Conservation (phyloP, 306 rosid genomes). For the Begonia peltatifolia region DNA sequence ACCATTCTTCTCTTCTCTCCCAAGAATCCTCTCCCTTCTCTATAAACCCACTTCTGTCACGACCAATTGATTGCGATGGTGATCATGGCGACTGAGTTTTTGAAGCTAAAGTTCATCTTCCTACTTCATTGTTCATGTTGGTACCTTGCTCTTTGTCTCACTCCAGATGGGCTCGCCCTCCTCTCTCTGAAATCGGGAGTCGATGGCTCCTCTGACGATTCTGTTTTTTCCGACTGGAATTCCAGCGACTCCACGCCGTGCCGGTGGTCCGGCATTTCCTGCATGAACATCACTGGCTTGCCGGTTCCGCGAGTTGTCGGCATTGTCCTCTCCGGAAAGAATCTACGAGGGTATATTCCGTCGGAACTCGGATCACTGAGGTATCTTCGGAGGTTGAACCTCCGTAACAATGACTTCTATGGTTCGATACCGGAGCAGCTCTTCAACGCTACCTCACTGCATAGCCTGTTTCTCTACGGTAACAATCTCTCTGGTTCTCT, state of each 20-base stretch:
- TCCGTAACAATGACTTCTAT: conserved; percentile 54
- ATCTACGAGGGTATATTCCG: conserved; percentile 77
- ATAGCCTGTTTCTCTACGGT: conserved; percentile 62
- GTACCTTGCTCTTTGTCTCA: conserved; percentile 23
- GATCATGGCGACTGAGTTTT: background rate
- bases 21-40: too few species aligned
- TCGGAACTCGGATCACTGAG: conserved; percentile 73
- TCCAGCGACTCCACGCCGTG: conserved; percentile 59
- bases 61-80: conserved; percentile 2
- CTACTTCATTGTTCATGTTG: background rate
- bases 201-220: conserved; percentile 22
- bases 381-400: conserved; percentile 77
- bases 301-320: conserved; percentile 74
- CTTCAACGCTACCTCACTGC: conserved; percentile 83
- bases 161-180: conserved; percentile 83
- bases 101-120: conserved; percentile 5
- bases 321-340: conserved; percentile 48
- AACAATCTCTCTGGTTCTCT: conserved; percentile 79
- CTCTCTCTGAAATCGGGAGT: conserved; percentile 88
- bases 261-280: conserved; percentile 76
- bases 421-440: conserved; percentile 70
- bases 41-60: background rate
- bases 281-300: conserved; percentile 45
- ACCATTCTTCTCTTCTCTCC: too few species aligned
- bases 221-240: conserved; percentile 63